These are phyloP conservation scores for Colletotrichum falcatum DNA, from an alignment of 2,329 filamentous ascomycete species.

Conservation along the genomic window DNA sequence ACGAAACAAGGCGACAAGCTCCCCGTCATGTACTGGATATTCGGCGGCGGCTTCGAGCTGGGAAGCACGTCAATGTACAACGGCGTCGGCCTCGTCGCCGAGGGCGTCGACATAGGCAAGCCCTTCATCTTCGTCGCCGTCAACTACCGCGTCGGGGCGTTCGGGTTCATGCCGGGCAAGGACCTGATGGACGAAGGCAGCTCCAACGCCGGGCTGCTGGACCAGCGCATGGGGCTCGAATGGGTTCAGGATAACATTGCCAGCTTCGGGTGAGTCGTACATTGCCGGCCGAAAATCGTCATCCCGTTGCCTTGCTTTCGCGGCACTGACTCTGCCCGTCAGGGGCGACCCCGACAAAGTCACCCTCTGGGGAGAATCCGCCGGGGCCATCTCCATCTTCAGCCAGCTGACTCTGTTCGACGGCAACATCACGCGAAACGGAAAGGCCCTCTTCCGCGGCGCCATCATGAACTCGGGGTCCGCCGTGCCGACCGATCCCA, in stretches of 20 bases:
- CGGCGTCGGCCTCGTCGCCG: slow-evolving; percentile 44
- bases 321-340: not conserved
- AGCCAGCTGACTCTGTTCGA: slow-evolving; percentile 72
- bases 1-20: slow-evolving; percentile 42
- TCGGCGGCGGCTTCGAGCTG: slow-evolving; percentile 33
- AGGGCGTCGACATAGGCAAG: slow-evolving; percentile 50
- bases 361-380: slow-evolving; percentile 73
- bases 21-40: slow-evolving; percentile 37
- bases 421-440: slow-evolving; percentile 65
- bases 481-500: slow-evolving; percentile 61
- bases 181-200: slow-evolving; percentile 63
- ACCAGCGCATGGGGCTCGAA: slow-evolving; percentile 52
- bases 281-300: no score
- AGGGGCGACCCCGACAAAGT: slow-evolving; percentile 73
- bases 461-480: slow-evolving; percentile 74
- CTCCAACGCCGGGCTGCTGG: slow-evolving; percentile 48
- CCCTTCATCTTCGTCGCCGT: slow-evolving; percentile 47
- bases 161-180: slow-evolving; percentile 46
- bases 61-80: slow-evolving; percentile 37
- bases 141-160: slow-evolving; percentile 49
- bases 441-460: slow-evolving; percentile 70
- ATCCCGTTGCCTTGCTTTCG: no score
- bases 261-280: slow-evolving; percentile 47
- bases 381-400: slow-evolving; percentile 70
- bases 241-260: slow-evolving; percentile 53